These are phyloP conservation scores for Bombardia bombarda DNA, from an alignment of 495 filamentous ascomycete species.

Conservation along the genomic window DNA sequence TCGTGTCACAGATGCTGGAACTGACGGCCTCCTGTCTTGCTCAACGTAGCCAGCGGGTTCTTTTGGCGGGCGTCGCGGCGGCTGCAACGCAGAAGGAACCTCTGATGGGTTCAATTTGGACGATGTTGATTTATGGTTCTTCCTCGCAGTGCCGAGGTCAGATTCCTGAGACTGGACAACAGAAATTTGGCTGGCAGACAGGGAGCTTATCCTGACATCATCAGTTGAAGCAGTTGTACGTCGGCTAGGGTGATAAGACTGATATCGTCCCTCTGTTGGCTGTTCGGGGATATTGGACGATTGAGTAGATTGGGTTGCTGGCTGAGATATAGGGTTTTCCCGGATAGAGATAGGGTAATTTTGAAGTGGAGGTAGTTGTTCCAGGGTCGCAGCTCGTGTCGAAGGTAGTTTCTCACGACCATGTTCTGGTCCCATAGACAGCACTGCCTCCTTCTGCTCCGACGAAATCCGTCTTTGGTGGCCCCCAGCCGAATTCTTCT, in stretches of 20 bases:
- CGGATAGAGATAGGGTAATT: no score
- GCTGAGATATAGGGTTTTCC: no score
- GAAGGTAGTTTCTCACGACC: no score
- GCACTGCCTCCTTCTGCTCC: slow-evolving; percentile 7
- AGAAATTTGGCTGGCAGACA: slow-evolving; percentile 10
- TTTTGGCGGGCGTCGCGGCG: slow-evolving; percentile 7
- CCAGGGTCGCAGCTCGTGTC: no score
- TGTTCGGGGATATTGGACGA: neutral
- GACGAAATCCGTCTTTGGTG: neutral
- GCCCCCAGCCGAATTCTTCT: slow-evolving; percentile 1
- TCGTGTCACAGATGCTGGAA: slow-evolving; percentile 4
- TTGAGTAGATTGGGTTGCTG: neutral
- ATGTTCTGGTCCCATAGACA: neutral
- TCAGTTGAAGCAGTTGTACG: slow-evolving; percentile 2
- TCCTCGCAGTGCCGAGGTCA: slow-evolving; percentile 1
- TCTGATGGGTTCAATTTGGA: slow-evolving; percentile 4
- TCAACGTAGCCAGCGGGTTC: slow-evolving; percentile 2
- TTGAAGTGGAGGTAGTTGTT: no score
- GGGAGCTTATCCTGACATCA: slow-evolving; percentile 7
- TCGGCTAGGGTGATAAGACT: neutral
- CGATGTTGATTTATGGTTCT: slow-evolving; percentile 9
- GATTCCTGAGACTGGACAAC: neutral
- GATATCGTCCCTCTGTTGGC: neutral
- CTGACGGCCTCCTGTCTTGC: slow-evolving; percentile 1
- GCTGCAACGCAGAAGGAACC: slow-evolving; percentile 7